A percentile compares a stretch with the other conserved stretches of the same genome.
phyloP scores from a whole-genome alignment of 2,329 filamentous ascomycete species.

The Aschersonia sp. region DNA sequence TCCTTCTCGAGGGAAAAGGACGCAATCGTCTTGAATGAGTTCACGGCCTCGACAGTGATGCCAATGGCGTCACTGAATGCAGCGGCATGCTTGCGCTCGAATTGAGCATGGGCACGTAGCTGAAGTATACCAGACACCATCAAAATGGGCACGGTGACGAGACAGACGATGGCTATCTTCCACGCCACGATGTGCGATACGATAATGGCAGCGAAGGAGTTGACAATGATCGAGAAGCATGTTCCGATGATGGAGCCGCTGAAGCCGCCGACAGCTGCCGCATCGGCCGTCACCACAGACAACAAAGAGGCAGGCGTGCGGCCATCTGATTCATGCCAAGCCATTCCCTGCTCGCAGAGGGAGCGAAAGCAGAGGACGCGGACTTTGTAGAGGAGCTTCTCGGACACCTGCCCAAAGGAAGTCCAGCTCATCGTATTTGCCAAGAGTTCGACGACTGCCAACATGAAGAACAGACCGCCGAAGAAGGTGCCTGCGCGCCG shows the following conservation, averaged over 20 bases:
- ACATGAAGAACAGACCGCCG: constrained; percentile 40
- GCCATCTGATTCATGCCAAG: constrained; percentile 56
- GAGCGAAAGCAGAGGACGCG: constrained; percentile 50
- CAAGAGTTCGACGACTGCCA: constrained; percentile 27
- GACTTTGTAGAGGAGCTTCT: constrained; percentile 49
- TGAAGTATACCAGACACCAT: constrained; percentile 57
- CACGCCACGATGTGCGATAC: constrained; percentile 59
- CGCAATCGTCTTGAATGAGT: constrained; percentile 49
- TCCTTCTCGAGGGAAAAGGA: constrained; percentile 38
- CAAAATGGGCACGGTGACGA: constrained; percentile 54
- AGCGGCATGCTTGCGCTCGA: constrained; percentile 47
- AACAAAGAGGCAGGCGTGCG: constrained; percentile 48
- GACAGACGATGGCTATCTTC: constrained; percentile 61
- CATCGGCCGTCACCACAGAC: constrained; percentile 55
- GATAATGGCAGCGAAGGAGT: constrained; percentile 53
- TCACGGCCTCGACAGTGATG: constrained; percentile 53
- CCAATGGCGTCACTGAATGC: constrained; percentile 50
- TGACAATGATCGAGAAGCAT: constrained; percentile 52
- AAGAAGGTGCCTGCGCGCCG: constrained; percentile 28
- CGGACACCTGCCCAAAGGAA: constrained; percentile 34
- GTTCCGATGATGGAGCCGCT: constrained; percentile 59
- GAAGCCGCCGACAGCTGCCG: constrained; percentile 50
- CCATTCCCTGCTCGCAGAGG: constrained; percentile 49
- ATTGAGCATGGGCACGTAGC: constrained; percentile 44
- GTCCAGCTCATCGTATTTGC: constrained; percentile 39